Conservation (phyloP, 345 rosid genomes). For the Anastatica hierochuntica region DNA sequence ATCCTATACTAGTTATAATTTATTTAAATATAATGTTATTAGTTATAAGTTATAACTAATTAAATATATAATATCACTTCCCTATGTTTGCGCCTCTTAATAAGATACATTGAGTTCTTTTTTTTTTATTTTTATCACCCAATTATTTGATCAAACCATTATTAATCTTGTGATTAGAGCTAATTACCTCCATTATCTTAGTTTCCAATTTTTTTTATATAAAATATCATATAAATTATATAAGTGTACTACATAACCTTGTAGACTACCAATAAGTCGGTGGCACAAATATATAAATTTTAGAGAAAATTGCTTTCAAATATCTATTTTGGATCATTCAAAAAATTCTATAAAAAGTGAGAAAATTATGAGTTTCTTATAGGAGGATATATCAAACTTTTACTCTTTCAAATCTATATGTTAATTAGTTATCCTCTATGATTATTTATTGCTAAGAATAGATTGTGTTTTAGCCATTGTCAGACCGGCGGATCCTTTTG, state of each 20-base stretch:
- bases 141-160: conserved; percentile 23
- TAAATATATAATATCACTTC: not conserved
- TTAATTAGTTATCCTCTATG: conserved; percentile 21
- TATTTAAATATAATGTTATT: not conserved
- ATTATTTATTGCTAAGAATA: not conserved
- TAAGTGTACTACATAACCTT: too few relatives aligned
- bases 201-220: not conserved
- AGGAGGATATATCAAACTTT: not conserved
- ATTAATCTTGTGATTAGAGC: conserved; percentile 24
- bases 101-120: conserved; percentile 13
- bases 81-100: conserved; percentile 27
- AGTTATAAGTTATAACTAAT: not conserved
- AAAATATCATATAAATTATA: not conserved
- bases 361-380: not conserved
- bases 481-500: too few relatives aligned
- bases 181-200: conserved; percentile 11
- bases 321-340: too few relatives aligned
- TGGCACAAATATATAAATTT: too few relatives aligned
- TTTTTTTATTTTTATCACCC: not conserved
- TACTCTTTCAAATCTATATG: conserved; percentile 15
- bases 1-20: conserved; percentile 9
- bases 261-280: too few relatives aligned
- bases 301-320: too few relatives aligned
- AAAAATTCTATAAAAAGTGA: too few relatives aligned
- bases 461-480: too few relatives aligned